Evolutionary conservation across 768 basidiomycete genomes (phyloP), one percentile per base, ranked within the genome.

Genomic region (Phallus indusiatus): DNA sequence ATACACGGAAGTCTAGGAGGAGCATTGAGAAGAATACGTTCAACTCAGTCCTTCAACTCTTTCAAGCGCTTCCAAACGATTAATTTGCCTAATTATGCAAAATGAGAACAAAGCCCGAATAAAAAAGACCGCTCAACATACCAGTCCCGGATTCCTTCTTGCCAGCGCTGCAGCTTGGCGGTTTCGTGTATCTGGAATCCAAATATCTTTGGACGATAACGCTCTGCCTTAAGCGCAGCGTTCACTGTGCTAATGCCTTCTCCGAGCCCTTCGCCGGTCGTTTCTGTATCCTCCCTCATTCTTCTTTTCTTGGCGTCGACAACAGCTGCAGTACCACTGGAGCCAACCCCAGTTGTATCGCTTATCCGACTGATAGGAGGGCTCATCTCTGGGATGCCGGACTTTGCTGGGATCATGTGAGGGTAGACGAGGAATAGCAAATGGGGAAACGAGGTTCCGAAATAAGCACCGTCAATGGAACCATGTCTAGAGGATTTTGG

Each of bases 381-480:
- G 54, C 46, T 62, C 58, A 58, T 53, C 36, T 78, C 78, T 12
- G 72, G 68, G 0, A 83, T 79, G 8, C 80, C 79, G 33, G 75
- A 79, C 73, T 96, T 97, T 33, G 85, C 81, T 20, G 95, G 92
- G 47, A 96, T 87, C 63, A 97, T 83, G 50, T 86, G 83, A 0
- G 96, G 94, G 71, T 98, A 97, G 36, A 97, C 93, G 77, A 98
- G 91, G 76, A 94, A 96, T 52, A 97, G 77, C 56, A 99, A 84
- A 70, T 97, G 95, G 0, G 94, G 93, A 77, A 98, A 97, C 0
- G 94, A 96, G 0, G 94, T 95, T 61, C 96, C 96, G 66, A 99
- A 99, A 74, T 95, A 99, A 1, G 96, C 96, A 28, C 96, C 95
- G 69, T 99, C 96, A 69, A 99, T 97, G 37, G 88, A 88, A 53